These are phyloP conservation scores for Mentha longifolia DNA, from an alignment of 257 asterid genomes.

Conservation along the genomic window DNA sequence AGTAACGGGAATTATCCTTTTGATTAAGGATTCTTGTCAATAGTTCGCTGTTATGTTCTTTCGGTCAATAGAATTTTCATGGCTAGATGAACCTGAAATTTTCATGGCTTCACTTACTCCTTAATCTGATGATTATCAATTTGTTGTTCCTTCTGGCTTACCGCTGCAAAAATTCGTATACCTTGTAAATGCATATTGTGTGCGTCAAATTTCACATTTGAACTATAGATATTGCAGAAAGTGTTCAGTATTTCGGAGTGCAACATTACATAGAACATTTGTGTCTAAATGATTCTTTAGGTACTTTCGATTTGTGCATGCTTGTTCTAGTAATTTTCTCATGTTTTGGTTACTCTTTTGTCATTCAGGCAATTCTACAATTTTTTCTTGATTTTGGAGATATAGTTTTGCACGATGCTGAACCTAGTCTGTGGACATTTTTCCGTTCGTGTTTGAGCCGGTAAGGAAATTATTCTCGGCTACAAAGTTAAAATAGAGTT, in stretches of 20 bases:
- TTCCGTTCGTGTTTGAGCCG: slow-evolving; percentile 87
- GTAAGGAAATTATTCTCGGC: slow-evolving; percentile 47
- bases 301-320: slow-evolving; percentile 19
- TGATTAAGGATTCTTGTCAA: too few relatives aligned
- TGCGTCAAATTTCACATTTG: background rate
- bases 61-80: background rate
- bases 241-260: background rate
- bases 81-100: background rate
- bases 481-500: slow-evolving; percentile 5
- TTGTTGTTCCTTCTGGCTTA: slow-evolving; percentile 6
- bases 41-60: slow-evolving; percentile 5
- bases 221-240: background rate
- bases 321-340: slow-evolving; percentile 19
- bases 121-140: background rate
- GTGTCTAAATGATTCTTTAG: background rate
- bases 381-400: slow-evolving; percentile 90
- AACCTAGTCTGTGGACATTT: slow-evolving; percentile 82
- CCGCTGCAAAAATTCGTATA: background rate
- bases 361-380: slow-evolving; percentile 76
- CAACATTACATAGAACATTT: background rate
- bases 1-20: background rate
- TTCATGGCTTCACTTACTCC: background rate
- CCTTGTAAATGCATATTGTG: background rate
- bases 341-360: slow-evolving; percentile 27
- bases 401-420: slow-evolving; percentile 82